phyloP scores from a whole-genome alignment of 305 asterid species.

The Fraxinus velutina region DNA sequence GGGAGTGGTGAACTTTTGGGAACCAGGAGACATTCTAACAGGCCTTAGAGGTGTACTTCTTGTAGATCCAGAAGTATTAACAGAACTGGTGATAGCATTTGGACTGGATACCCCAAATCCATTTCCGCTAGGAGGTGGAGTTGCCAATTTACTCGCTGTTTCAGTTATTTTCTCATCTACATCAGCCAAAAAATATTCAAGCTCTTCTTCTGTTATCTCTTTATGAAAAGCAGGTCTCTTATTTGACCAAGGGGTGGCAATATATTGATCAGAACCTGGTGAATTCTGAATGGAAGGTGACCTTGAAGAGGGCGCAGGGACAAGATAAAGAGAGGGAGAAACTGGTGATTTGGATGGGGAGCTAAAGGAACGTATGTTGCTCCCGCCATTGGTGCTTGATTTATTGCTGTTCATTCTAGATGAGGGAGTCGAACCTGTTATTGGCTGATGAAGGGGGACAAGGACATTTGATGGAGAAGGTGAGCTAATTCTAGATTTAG shows the following conservation, averaged over 20 bases:
- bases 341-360: slow-evolving; percentile 65
- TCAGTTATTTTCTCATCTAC: slow-evolving; percentile 72
- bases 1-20: slow-evolving; percentile 87
- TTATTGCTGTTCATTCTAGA: slow-evolving; percentile 57
- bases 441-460: slow-evolving; percentile 75
- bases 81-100: slow-evolving; percentile 48
- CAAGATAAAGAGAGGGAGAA: slow-evolving; percentile 74
- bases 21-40: slow-evolving; percentile 93
- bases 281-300: slow-evolving; percentile 58
- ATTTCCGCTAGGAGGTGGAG: slow-evolving; percentile 70
- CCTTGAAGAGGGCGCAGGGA: slow-evolving; percentile 48
- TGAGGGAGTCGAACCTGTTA: slow-evolving; percentile 37
- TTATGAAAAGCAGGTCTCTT: slow-evolving; percentile 57
- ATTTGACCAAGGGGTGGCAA: slow-evolving; percentile 70
- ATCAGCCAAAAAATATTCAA: slow-evolving; percentile 80
- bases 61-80: slow-evolving; percentile 69
- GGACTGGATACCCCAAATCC: slow-evolving; percentile 70
- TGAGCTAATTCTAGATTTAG: slow-evolving; percentile 49
- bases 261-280: slow-evolving; percentile 50
- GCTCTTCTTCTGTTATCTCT: slow-evolving; percentile 68
- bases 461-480: slow-evolving; percentile 57
- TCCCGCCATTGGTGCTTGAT: slow-evolving; percentile 47
- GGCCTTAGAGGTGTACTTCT: slow-evolving; percentile 90
- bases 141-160: slow-evolving; percentile 60
- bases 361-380: slow-evolving; percentile 47